Evolutionary conservation across 2,329 filamentous ascomycete species (phyloP), one percentile per base, ranked within the genome.

Genomic region (Pseudopyrenochaeta lycopersici): DNA sequence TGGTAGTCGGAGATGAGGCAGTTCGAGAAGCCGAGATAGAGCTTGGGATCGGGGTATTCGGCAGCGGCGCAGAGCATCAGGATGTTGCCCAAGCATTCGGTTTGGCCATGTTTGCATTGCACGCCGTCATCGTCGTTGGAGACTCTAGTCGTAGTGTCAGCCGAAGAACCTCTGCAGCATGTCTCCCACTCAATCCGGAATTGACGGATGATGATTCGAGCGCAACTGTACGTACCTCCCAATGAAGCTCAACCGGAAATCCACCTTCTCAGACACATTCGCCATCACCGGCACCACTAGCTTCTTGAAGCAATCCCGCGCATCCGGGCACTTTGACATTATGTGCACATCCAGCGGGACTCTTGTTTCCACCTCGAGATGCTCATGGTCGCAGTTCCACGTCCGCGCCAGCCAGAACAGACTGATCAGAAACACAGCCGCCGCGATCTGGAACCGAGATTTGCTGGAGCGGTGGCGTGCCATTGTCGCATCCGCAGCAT

Each of bases 291-390:
- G 95, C 14, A 98, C 78, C 20, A 99, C 83, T 64, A 99, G 79
- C 54, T 92, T 81, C 57, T 87, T 85, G 17, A 99, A 81, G 69
- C 94, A 97, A 71, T 91, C 89, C 74, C 83, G 84, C 2, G 95
- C 92, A 76, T 99, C 95, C 0, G 94, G 93, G 70, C 95, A 99
- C 82, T 98, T 97, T 10, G 74, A 77, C 89, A 98, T 99, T 66
- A 98, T 95, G 75, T 98, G 94, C 50, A 92, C 91, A 75, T 99
- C 95, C 2, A 99, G 78, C 3, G 92, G 90, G 4, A 98, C 89
- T 52, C 73, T 79, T 45, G 65, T 68, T 17, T 58, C 56, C 29
- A 40, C 51, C 12, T 67, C 62, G 10, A 47, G 29, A 40, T 72
- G 70, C 41, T 67, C 49, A 45, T 71, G 66, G 4, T 62, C 50